A percentile compares a stretch with the other conserved stretches of the same genome.
Conservation (phyloP, 1,284 basidiomycete species). For the Gomphus bonarii region DNA sequence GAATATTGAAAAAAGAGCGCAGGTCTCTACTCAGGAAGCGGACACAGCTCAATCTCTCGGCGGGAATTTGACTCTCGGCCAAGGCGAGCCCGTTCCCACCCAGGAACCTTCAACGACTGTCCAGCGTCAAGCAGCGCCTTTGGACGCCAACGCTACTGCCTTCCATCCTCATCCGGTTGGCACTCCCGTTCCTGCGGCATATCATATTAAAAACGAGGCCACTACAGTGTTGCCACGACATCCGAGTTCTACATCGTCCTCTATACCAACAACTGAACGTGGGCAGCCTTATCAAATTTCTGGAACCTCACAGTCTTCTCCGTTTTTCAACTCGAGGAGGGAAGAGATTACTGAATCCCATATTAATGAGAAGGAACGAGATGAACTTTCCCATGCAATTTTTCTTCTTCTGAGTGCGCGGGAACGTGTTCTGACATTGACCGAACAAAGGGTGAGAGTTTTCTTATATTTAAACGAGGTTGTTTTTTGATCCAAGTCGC, state of each 20-base stretch:
- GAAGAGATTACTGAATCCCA: not conserved
- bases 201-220: not conserved
- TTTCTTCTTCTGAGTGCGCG: constrained; percentile 55
- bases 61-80: not conserved
- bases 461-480: constrained; percentile 8
- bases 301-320: not conserved
- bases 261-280: not conserved
- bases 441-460: constrained; percentile 53
- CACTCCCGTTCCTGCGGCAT: not conserved
- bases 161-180: not conserved
- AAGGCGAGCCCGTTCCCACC: not conserved
- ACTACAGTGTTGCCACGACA: not conserved
- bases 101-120: not conserved
- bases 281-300: not conserved
- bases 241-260: not conserved
- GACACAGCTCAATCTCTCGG: not conserved
- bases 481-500: not conserved
- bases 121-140: not conserved
- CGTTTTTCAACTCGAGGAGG: not conserved
- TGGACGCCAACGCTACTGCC: not conserved
- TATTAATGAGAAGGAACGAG: constrained; percentile 1
- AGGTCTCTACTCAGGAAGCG: not conserved
- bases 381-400: constrained; percentile 39
- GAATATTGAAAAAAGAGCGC: not conserved
- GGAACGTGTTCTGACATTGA: constrained; percentile 55